Evolutionary conservation across 345 rosid species (phyloP).

Genomic region (Linum usitatissimum): DNA sequence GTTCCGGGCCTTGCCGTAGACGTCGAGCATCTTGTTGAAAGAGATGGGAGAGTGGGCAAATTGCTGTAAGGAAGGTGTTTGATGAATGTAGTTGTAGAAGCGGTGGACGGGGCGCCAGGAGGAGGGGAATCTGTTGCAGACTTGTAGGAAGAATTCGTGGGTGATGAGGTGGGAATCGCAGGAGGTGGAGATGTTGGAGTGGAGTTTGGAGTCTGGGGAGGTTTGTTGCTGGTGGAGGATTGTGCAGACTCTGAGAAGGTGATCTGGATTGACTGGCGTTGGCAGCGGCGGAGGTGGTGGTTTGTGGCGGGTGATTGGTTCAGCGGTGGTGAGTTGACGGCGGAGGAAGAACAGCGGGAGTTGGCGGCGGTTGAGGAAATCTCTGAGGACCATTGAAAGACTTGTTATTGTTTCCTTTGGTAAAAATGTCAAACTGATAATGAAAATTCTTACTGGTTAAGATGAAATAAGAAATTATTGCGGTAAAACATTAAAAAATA

Average conservation of each 20-base stretch:
- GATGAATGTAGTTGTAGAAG: conserved; percentile 49
- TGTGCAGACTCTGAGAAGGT: conserved; percentile 64
- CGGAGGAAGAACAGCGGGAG: neutral
- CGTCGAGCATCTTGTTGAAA: conserved; percentile 55
- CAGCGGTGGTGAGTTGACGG: neutral
- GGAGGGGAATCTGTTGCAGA: conserved; percentile 67
- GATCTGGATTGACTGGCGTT: conserved; percentile 35
- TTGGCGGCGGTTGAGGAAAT: neutral
- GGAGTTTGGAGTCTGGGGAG: conserved; percentile 56
- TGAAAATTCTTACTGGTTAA: too few relatives aligned
- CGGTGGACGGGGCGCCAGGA: conserved; percentile 83
- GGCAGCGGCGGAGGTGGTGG: neutral
- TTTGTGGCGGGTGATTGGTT: neutral
- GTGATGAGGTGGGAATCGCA: conserved; percentile 26
- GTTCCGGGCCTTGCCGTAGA: conserved; percentile 56
- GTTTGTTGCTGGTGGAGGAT: conserved; percentile 68
- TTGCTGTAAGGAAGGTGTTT: conserved; percentile 14
- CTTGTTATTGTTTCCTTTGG: too few relatives aligned
- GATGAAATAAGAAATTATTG: too few relatives aligned
- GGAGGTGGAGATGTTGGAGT: conserved; percentile 40
- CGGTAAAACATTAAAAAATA: too few relatives aligned
- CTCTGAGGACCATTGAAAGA: too few relatives aligned
- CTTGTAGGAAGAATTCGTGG: conserved; percentile 77
- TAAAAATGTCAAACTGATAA: too few relatives aligned
- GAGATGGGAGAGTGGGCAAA: conserved; percentile 44